These are phyloP conservation scores for Fusarium nanum DNA, from an alignment of 2,329 filamentous ascomycete species.

Conservation along the genomic window DNA sequence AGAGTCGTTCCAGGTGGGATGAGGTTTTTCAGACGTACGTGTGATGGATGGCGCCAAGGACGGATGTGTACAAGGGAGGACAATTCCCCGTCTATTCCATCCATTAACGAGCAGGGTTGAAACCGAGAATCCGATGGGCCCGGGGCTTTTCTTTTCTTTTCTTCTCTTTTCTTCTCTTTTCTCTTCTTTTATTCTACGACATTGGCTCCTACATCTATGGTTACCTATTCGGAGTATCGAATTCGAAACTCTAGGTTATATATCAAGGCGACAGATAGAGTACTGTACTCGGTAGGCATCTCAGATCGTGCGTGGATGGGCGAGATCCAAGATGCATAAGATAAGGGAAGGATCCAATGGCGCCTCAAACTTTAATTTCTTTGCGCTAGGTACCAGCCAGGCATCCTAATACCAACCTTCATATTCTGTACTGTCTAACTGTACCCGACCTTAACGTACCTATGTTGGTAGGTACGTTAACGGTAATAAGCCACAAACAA, in stretches of 20 bases:
- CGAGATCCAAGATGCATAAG: neutral
- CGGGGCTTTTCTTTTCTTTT: neutral
- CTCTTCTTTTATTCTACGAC: neutral
- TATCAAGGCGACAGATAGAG: neutral
- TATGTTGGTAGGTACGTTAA: no score
- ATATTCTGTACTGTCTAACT: no score
- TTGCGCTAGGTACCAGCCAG: neutral
- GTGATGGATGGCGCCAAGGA: constrained; percentile 2
- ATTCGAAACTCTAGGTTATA: neutral
- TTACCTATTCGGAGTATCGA: neutral
- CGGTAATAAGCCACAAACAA: neutral
- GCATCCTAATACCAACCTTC: neutral
- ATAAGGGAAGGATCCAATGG: neutral
- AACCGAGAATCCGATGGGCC: neutral
- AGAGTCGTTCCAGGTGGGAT: neutral
- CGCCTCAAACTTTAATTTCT: neutral
- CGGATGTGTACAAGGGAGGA: constrained; percentile 23
- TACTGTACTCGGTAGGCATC: neutral
- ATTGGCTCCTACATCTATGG: neutral
- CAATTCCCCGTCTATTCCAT: constrained; percentile 25
- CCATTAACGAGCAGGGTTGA: neutral
- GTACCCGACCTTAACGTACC: no score
- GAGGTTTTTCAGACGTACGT: constrained; percentile 12
- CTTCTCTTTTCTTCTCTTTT: no score
- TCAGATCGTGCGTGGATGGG: neutral